Base-by-base conservation (phyloP, 1,284 basidiomycete genomes). In the Cryptococcus depauperatus region DNA sequence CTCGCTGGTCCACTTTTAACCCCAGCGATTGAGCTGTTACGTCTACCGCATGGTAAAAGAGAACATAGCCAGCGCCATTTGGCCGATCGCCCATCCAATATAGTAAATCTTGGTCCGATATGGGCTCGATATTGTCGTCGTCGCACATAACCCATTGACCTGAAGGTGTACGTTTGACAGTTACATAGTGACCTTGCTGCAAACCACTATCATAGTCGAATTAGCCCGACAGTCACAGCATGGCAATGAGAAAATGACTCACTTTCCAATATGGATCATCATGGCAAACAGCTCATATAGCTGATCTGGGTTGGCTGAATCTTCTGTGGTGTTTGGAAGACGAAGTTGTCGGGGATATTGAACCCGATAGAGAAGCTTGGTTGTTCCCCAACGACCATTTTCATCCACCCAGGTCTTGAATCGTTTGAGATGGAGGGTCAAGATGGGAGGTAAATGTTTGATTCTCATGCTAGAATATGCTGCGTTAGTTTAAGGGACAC, bases 391-490 rank as follows among this genome's bases (percentile, higher is more conserved):
- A 30, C 29, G n/a, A 16, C 21, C 18, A 23, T 37, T 37, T n/a
- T n/a, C n/a, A n/a, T n/a, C n/a, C n/a, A n/a, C n/a, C n/a, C n/a
- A n/a, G 39, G 28, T n/a, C 9, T 18, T 19, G 81, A 98, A 98
- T 27, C 95, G 82, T 72, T 98, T 98, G 44, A 98, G 75, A 69
- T 98, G 93, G 32, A 98, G 75, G 11, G 92, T 90, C 22, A 98
- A 81, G 32, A 98, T 78, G 66, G 96, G 91, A 5, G 93, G 91
- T 4, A 96, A 76, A 57, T 83, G 84, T 74, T 96, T 95, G 69
- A 98, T 91, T 72, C 96, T 96, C 90, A 97, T 97, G 55, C 90
- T 92, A 58, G 4, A n/a, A n/a, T n/a, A n/a, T n/a, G n/a, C n/a
- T n/a, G n/a, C n/a, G n/a, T n/a, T n/a, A n/a, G n/a, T n/a, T n/a